A percentile compares a stretch with the other conserved stretches of the same genome.
phyloP scores from a whole-genome alignment of 1,284 basidiomycete species.

The Malassezia nana region DNA sequence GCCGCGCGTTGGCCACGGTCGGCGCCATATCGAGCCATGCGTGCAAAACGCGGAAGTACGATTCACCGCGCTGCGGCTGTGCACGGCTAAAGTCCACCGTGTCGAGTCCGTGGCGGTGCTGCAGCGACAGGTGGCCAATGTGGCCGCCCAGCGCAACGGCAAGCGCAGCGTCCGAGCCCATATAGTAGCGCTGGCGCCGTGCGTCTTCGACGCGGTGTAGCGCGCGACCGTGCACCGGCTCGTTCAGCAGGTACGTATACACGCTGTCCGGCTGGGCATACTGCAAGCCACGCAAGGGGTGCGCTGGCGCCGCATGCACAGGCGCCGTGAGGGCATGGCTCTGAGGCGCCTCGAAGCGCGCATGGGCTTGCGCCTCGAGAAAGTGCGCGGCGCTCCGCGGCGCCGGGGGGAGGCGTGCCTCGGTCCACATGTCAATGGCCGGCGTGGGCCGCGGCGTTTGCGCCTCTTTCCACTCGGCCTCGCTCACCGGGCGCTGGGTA shows the following conservation, averaged over 20 bases:
- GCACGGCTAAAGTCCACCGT: slow-evolving; percentile 13
- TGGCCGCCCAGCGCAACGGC: slow-evolving; percentile 15
- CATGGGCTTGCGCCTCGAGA: slow-evolving; percentile 24
- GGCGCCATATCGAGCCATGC: slow-evolving; percentile 14
- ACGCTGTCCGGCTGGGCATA: slow-evolving; percentile 40
- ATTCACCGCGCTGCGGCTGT: slow-evolving; percentile 10
- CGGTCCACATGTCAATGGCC: slow-evolving; percentile 22
- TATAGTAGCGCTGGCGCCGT: slow-evolving; percentile 16
- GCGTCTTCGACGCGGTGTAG: slow-evolving; percentile 21
- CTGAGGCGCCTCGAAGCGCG: slow-evolving; percentile 13
- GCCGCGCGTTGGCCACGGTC: slow-evolving; percentile 4
- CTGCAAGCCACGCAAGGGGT: slow-evolving; percentile 36
- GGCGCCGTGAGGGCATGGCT: slow-evolving; percentile 17
- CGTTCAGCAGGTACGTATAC: slow-evolving; percentile 28
- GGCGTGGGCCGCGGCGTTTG: slow-evolving; percentile 9
- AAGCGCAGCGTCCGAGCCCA: slow-evolving; percentile 13
- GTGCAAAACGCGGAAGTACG: slow-evolving; percentile 16
- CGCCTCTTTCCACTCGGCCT: slow-evolving; percentile 17
- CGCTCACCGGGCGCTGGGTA: slow-evolving; percentile 19
- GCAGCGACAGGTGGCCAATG: slow-evolving; percentile 13
- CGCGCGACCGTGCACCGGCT: slow-evolving; percentile 29
- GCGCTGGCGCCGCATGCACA: slow-evolving; percentile 25
- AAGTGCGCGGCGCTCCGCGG: slow-evolving; percentile 24
- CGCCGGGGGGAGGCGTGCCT: slow-evolving; percentile 24
- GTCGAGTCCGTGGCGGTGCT: slow-evolving; percentile 18